These are phyloP conservation scores for Boletus rufocinnamomeus DNA, from an alignment of 768 basidiomycete genomes.

Conservation along the genomic window DNA sequence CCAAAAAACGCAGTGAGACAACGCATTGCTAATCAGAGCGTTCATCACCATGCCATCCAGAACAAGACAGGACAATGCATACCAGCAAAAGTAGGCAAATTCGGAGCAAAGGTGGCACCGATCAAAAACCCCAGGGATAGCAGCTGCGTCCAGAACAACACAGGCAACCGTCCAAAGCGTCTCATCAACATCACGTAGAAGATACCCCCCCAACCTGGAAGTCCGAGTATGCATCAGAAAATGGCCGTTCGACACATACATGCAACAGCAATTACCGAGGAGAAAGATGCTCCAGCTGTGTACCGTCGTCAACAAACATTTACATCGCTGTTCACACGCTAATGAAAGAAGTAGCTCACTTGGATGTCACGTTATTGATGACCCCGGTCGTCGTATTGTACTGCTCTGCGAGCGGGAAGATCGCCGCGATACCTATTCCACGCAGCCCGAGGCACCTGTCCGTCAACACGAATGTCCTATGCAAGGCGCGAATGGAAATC, in stretches of 20 bases:
- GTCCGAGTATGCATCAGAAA: conserved; percentile 8
- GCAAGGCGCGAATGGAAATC: too few relatives aligned
- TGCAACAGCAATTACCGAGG: conserved; percentile 31
- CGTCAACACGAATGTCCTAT: not conserved
- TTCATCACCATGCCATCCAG: not conserved
- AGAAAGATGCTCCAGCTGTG: conserved; percentile 50
- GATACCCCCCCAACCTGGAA: conserved; percentile 33
- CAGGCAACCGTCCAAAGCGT: conserved; percentile 33
- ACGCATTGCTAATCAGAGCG: conserved; percentile 29
- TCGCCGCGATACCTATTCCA: conserved; percentile 46
- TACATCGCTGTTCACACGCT: not conserved
- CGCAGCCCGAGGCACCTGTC: not conserved
- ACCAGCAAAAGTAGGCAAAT: conserved; percentile 50
- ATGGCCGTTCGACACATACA: not conserved
- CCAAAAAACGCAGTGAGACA: conserved; percentile 36
- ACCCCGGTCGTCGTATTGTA: conserved; percentile 47
- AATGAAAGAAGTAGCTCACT: conserved; percentile 18
- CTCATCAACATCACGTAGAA: conserved; percentile 34
- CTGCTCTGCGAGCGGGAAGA: conserved; percentile 49
- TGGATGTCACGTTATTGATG: conserved; percentile 55
- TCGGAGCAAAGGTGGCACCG: conserved; percentile 53
- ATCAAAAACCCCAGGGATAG: conserved; percentile 49
- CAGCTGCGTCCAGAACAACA: conserved; percentile 38
- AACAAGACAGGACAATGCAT: not conserved
- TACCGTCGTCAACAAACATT: conserved; percentile 4